These are phyloP conservation scores for Gardenia jasminoides DNA, from an alignment of 257 asterid species.

Conservation along the genomic window DNA sequence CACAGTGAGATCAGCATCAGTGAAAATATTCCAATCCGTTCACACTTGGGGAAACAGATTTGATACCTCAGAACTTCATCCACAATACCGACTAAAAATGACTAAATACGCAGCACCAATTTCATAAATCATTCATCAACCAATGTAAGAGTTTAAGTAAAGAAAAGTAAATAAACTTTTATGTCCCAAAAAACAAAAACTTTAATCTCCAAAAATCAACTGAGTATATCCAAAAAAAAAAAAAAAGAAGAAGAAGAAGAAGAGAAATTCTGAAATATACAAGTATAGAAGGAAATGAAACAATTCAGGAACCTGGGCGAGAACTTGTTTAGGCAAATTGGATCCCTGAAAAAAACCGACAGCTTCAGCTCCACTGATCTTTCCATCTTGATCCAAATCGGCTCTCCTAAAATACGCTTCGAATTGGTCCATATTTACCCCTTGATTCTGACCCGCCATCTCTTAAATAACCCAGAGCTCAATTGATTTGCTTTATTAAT, in stretches of 20 bases:
- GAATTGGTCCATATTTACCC: constrained; percentile 61
- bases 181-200: no score
- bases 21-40: background rate
- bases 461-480: constrained; percentile 1
- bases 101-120: background rate
- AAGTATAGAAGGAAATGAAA: background rate
- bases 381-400: constrained; percentile 92
- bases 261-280: background rate
- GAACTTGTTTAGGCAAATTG: constrained; percentile 72
- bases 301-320: constrained; percentile 58
- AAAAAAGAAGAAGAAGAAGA: no score
- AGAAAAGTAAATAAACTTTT: no score
- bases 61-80: background rate
- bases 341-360: constrained; percentile 80
- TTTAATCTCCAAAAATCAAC: background rate
- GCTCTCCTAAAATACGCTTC: constrained; percentile 83
- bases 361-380: constrained; percentile 92
- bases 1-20: background rate
- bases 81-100: background rate
- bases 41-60: background rate
- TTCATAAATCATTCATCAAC: background rate
- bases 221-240: background rate
- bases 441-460: constrained; percentile 49
- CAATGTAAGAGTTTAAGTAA: background rate
- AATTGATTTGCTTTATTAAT: background rate